Evolutionary conservation across 768 basidiomycete genomes (phyloP).

Genomic region (Russula foetens): DNA sequence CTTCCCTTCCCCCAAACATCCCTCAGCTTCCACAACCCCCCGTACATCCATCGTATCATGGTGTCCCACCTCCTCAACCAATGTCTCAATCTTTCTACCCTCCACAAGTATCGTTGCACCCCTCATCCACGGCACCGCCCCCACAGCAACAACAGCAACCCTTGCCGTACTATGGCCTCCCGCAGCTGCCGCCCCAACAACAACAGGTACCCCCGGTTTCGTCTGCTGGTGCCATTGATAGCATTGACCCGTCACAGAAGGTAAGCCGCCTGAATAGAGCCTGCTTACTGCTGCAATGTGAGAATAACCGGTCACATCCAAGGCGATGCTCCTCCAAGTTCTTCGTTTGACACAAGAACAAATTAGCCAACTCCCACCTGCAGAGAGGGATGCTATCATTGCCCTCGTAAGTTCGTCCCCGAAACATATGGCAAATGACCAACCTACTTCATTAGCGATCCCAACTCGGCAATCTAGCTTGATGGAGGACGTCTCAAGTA

Average conservation of each 20-base stretch:
- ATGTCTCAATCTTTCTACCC: slow-evolving; percentile 21
- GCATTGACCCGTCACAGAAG: slow-evolving; percentile 19
- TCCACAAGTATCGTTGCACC: slow-evolving; percentile 25
- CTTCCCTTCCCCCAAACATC: slow-evolving; percentile 22
- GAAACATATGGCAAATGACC: neutral
- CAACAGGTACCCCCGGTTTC: slow-evolving; percentile 30
- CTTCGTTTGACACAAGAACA: slow-evolving; percentile 74
- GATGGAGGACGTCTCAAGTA: neutral
- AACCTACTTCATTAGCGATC: slow-evolving; percentile 2
- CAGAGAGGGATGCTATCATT: slow-evolving; percentile 67
- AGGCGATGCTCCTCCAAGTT: slow-evolving; percentile 86
- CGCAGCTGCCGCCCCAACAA: slow-evolving; percentile 29
- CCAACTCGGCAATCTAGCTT: slow-evolving; percentile 15
- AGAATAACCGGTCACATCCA: neutral
- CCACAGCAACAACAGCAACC: slow-evolving; percentile 28
- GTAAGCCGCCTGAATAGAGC: slow-evolving; percentile 11
- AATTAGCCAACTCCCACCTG: slow-evolving; percentile 70
- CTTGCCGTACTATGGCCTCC: slow-evolving; percentile 13
- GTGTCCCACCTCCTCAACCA: slow-evolving; percentile 19
- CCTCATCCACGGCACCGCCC: slow-evolving; percentile 27
- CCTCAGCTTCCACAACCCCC: slow-evolving; percentile 21
- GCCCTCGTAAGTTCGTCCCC: slow-evolving; percentile 11
- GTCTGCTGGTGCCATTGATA: slow-evolving; percentile 22
- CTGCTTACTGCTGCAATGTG: neutral
- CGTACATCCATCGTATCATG: slow-evolving; percentile 18